These are phyloP conservation scores for Leucogyrophana mollusca DNA, from an alignment of 768 basidiomycete genomes.

Conservation along the genomic window DNA sequence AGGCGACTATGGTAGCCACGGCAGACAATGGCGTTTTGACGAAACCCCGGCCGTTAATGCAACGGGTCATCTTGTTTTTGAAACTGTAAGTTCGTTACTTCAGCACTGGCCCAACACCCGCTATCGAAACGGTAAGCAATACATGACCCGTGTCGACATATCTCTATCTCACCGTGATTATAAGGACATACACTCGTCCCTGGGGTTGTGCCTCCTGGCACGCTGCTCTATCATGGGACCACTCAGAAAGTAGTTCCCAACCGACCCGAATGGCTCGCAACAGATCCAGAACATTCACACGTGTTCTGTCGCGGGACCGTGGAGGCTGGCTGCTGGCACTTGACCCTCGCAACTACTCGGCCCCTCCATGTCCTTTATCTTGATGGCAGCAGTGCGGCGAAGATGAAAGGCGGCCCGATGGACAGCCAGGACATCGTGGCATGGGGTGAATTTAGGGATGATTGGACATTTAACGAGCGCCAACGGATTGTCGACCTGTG, in stretches of 20 bases:
- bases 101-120: conserved; percentile 40
- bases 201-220: conserved; percentile 33
- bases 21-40: conserved; percentile 19
- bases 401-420: conserved; percentile 38
- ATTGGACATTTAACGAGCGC: conserved; percentile 15
- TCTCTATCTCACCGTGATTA: neutral
- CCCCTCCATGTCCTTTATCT: conserved; percentile 49
- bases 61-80: conserved; percentile 35
- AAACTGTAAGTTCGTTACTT: conserved; percentile 30
- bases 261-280: conserved; percentile 32
- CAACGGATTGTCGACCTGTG: conserved; percentile 29
- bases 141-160: neutral
- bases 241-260: conserved; percentile 19
- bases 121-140: conserved; percentile 34
- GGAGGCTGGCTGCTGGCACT: conserved; percentile 25
- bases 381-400: conserved; percentile 50
- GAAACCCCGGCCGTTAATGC: conserved; percentile 22
- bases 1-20: conserved; percentile 5
- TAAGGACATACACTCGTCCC: conserved; percentile 30
- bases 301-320: conserved; percentile 30
- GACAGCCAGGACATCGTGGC: conserved; percentile 47
- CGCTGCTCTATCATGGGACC: conserved; percentile 35
- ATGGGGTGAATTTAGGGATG: conserved; percentile 34
- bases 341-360: conserved; percentile 26
- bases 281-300: conserved; percentile 37